These are phyloP conservation scores for Narthecium ossifragum DNA, from an alignment of 106 monocot genomes.

Conservation along the genomic window DNA sequence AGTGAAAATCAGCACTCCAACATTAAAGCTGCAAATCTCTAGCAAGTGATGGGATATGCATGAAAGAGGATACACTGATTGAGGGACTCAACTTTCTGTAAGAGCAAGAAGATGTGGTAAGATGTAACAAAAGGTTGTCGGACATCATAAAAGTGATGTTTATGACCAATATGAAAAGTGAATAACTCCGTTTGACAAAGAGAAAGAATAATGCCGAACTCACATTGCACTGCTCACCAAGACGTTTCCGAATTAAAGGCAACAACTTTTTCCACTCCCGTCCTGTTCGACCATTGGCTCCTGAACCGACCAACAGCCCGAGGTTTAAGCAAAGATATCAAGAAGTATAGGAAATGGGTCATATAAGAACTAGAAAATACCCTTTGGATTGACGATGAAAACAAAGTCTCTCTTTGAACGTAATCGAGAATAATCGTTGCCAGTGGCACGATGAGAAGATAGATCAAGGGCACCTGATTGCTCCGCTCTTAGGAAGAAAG, in stretches of 20 bases:
- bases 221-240: slow-evolving; percentile 68
- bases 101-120: neutral
- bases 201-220: slow-evolving; percentile 15
- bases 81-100: too few relatives aligned
- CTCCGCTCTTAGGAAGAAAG: slow-evolving; percentile 22
- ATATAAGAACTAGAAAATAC: slow-evolving; percentile 17
- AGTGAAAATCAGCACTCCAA: neutral
- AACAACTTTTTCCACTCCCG: slow-evolving; percentile 94
- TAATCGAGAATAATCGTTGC: too few relatives aligned
- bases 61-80: neutral
- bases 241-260: slow-evolving; percentile 57
- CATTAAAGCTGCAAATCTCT: neutral
- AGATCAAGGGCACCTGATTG: slow-evolving; percentile 29
- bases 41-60: neutral
- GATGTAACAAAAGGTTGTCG: neutral
- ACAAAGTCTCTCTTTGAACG: slow-evolving; percentile 57
- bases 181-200: too few relatives aligned
- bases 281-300: slow-evolving; percentile 91
- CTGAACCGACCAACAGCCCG: slow-evolving; percentile 38
- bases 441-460: slow-evolving; percentile 22
- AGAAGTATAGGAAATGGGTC: neutral
- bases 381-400: slow-evolving; percentile 86
- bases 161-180: too few relatives aligned
- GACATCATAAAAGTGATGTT: neutral
- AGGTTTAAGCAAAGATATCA: neutral